These are phyloP conservation scores for Coniosporium tulheliwenetii DNA, from an alignment of 2,329 filamentous ascomycete species.

Conservation along the genomic window DNA sequence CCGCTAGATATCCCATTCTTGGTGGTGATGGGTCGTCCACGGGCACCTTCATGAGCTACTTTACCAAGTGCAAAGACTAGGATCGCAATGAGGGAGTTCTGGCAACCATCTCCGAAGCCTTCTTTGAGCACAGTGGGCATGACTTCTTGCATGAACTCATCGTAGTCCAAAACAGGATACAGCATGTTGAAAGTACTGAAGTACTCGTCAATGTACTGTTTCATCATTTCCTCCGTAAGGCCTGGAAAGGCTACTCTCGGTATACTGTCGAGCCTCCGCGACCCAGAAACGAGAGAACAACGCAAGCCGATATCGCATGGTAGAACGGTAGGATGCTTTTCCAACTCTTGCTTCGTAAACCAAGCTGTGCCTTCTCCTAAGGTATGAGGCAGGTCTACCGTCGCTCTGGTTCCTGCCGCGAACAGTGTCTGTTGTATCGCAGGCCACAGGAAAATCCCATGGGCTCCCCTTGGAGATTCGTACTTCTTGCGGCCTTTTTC, in stretches of 20 bases:
- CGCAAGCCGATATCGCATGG: too few species aligned
- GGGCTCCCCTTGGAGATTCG: conserved; percentile 13
- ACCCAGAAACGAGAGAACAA: conserved; percentile 11
- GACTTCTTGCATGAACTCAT: conserved; percentile 34
- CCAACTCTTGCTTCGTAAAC: conserved; percentile 19
- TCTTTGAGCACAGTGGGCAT: conserved; percentile 30
- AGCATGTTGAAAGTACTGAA: too few species aligned
- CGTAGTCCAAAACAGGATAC: conserved; percentile 43
- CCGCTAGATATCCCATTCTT: conserved; percentile 33
- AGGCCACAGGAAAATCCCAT: conserved; percentile 36
- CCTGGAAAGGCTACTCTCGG: conserved; percentile 10
- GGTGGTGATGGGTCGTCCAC: conserved; percentile 28
- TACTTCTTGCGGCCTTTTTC: too few species aligned
- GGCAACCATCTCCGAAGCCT: conserved; percentile 34
- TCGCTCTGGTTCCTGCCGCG: conserved; percentile 15
- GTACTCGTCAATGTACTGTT: conserved; percentile 35
- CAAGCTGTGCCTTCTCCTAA: conserved; percentile 22
- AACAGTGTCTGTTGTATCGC: conserved; percentile 19
- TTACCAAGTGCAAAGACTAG: conserved; percentile 45
- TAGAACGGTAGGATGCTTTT: conserved; percentile 12
- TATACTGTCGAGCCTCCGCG: conserved; percentile 7
- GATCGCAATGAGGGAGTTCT: conserved; percentile 34
- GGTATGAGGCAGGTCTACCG: conserved; percentile 17
- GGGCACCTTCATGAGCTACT: conserved; percentile 35
- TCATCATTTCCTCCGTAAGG: conserved; percentile 34